Evolutionary conservation across 2,329 filamentous ascomycete species (phyloP).

Genomic region (Colletotrichum zoysiae): DNA sequence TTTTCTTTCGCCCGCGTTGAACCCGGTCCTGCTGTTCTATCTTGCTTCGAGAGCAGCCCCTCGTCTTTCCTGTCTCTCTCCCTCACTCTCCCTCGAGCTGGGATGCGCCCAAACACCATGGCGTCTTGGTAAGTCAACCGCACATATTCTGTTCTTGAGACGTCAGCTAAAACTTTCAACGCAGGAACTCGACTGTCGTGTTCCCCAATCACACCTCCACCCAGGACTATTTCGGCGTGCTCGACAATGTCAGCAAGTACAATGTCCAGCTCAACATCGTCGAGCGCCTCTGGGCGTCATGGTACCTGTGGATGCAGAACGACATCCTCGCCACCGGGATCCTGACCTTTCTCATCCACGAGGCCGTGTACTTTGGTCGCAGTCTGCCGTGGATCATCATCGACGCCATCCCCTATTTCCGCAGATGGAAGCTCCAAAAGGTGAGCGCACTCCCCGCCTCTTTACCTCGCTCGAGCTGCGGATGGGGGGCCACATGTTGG

Average conservation of each 20-base stretch:
- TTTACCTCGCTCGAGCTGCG: not conserved
- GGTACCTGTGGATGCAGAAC: conserved; percentile 99
- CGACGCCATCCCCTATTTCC: conserved; percentile 89
- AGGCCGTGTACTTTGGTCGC: conserved; percentile 93
- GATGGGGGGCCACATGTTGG: too few relatives aligned
- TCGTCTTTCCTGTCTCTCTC: not conserved
- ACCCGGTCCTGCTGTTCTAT: not conserved
- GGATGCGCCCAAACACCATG: conserved; percentile 18
- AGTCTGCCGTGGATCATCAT: conserved; percentile 93
- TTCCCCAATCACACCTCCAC: conserved; percentile 59
- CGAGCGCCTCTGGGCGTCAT: conserved; percentile 93
- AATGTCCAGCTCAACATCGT: conserved; percentile 88
- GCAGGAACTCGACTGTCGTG: conserved; percentile 64
- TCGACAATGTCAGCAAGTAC: conserved; percentile 74
- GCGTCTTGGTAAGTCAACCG: conserved; percentile 27
- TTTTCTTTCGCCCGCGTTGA: not conserved
- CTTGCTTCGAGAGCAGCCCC: not conserved
- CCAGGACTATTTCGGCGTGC: conserved; percentile 67
- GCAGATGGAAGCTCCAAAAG: conserved; percentile 93
- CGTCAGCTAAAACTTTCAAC: conserved; percentile 21
- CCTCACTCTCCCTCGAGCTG: not conserved
- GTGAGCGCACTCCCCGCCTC: conserved; percentile 62
- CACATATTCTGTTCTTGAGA: not conserved
- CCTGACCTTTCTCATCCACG: conserved; percentile 97
- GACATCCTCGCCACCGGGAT: conserved; percentile 96